phyloP scores from a whole-genome alignment of 2,329 filamentous ascomycete genomes.

The Verticillium dahliae region DNA sequence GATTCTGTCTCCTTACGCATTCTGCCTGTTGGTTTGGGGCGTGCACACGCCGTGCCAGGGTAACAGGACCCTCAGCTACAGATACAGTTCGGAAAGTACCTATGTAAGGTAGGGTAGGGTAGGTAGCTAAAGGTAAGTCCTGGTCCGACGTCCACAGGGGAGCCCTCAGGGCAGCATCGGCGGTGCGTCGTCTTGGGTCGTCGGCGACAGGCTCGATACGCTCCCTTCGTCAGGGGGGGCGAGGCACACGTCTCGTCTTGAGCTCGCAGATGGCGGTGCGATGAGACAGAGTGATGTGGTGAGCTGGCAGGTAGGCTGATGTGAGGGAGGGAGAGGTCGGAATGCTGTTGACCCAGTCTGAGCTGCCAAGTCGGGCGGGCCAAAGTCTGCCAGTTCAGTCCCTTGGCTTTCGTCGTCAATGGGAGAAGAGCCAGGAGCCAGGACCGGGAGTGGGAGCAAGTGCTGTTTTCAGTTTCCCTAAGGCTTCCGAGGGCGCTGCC shows the following conservation, averaged over 20 bases:
- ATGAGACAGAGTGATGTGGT: not conserved
- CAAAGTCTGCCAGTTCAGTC: not conserved
- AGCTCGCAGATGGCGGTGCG: not conserved
- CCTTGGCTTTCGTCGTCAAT: not conserved
- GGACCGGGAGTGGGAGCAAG: not conserved
- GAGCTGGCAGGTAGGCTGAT: not conserved
- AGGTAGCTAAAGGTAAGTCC: not conserved
- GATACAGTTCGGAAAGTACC: no score
- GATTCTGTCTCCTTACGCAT: not conserved
- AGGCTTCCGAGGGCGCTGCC: not conserved
- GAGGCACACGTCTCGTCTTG: not conserved
- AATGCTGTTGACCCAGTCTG: not conserved
- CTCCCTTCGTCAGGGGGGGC: not conserved
- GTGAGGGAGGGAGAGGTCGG: not conserved
- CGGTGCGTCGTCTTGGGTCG: not conserved
- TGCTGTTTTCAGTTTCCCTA: not conserved
- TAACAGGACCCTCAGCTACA: not conserved
- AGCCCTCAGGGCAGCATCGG: not conserved
- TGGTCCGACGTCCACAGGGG: not conserved
- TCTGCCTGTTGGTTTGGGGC: not conserved
- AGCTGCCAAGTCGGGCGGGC: not conserved
- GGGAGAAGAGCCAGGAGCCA: not conserved
- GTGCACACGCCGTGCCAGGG: not conserved
- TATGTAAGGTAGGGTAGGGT: not conserved
- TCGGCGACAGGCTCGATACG: not conserved